Evolutionary conservation across 352 stramenopile genomes (phyloP), one percentile per base, ranked within the genome.

Genomic region (Globisporangium barbulae): DNA sequence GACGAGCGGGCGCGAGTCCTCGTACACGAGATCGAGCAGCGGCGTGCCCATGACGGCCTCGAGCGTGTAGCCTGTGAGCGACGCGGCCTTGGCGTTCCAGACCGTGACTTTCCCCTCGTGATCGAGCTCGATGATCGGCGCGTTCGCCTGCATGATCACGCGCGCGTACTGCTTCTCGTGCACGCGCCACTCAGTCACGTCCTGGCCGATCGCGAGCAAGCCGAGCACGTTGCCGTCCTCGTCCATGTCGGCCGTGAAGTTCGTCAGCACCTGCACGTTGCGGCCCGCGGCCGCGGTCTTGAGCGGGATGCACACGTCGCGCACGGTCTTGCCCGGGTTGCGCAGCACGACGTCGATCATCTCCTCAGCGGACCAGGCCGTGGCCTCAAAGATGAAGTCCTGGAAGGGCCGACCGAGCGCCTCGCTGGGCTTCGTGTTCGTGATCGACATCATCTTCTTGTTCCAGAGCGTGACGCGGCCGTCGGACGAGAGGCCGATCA

Each of bases 41-140:
- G 68, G 65, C 15, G 64, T 65, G 15, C 79, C 79, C 19, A 88
- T 69, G 6, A 82, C 80, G 3, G 81, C 70, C 9, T 78, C 74
- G 45, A 76, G 73, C 19, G 52, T 48, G 58, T 85, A 92, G 8
- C 83, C 83, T n/a, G 79, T 92, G 35, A 89, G 59, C n/a, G 71
- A 69, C 53, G 80, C 81, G 0, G 72, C 77, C 63, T 88, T 88
- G 19, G 70, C 66, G 57, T 93, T 92, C 84, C 84, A 93, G 44
- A 90, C 68, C 17, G 70, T 81, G 56, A 93, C 81, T 9, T 66
- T 41, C 9, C 78, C 86, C n/a, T 89, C 64, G 52, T 71, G 67
- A 63, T 96, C 83, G 19, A 94, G 69, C 61, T 90, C 85, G 48
- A 96, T 79, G 35, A 94, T 92, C 1, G 84, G 82, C 21, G 79